Conservation (phyloP, 1,284 basidiomycete species). For the Sparassis latifolia region DNA sequence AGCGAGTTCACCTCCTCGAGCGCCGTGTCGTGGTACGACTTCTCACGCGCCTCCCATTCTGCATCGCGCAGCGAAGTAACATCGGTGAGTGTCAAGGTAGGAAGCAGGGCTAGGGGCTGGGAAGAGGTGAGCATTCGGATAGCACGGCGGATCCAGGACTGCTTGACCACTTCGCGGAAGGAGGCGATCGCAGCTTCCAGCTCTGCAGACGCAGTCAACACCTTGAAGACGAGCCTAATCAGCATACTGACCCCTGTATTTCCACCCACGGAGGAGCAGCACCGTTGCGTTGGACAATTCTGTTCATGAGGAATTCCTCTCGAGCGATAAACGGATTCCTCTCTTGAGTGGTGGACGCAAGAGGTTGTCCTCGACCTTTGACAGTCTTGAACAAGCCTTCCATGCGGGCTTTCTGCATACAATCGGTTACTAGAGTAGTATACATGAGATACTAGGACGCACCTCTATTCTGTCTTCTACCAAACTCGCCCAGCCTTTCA, state of each 20-base stretch:
- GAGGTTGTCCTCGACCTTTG: slow-evolving; percentile 70
- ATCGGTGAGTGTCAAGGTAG: slow-evolving; percentile 37
- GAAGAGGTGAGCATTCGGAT: slow-evolving; percentile 51
- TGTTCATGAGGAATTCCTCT: slow-evolving; percentile 84
- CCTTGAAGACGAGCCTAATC: neutral
- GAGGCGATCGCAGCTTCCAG: slow-evolving; percentile 49
- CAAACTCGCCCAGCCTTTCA: slow-evolving; percentile 72
- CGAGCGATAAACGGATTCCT: slow-evolving; percentile 75
- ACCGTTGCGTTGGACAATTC: slow-evolving; percentile 81
- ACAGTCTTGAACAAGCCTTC: slow-evolving; percentile 72
- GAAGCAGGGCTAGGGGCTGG: slow-evolving; percentile 35
- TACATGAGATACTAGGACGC: slow-evolving; percentile 10
- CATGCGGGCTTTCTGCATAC: slow-evolving; percentile 50
- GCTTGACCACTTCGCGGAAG: slow-evolving; percentile 60
- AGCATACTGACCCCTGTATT: slow-evolving; percentile 55
- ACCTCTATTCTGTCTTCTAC: slow-evolving; percentile 82
- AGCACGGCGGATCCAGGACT: slow-evolving; percentile 65
- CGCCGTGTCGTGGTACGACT: slow-evolving; percentile 63
- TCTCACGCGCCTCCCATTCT: slow-evolving; percentile 72
- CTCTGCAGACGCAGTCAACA: slow-evolving; percentile 24
- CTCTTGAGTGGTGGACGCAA: slow-evolving; percentile 56
- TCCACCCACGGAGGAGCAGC: slow-evolving; percentile 91
- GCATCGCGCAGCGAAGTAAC: slow-evolving; percentile 52
- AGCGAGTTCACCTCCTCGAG: slow-evolving; percentile 68
- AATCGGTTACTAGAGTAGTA: neutral